Base-by-base conservation (phyloP, 768 basidiomycete genomes). In the Psilocybe cubensis region DNA sequence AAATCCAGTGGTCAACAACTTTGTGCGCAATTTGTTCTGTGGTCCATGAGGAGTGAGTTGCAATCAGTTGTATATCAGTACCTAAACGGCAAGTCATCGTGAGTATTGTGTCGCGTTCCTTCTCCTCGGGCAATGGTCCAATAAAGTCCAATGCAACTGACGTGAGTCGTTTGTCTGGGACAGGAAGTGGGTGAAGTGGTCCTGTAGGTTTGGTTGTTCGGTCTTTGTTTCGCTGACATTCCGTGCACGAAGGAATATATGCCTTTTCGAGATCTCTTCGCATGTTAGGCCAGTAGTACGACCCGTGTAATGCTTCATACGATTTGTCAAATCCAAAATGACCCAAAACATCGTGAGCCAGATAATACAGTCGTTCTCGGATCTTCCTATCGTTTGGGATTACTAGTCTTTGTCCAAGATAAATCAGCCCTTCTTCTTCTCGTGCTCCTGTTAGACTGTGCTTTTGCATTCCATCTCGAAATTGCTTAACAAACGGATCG, bases 151-250 rank as follows among this genome's bases (percentile, higher is more conserved):
- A 31, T 5, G 43, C 61, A 11, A 66, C 52, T 0, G 59, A 54
- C 6, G 56, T 52, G 20, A 49, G 55, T 6, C 52, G 48, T 12
- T 18, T 31, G 23, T 66, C 61, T 0, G 63, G 66, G 3, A 67
- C 46, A 3, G 59, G 59, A 1, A 70, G 49, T 3, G 67, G 66
- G 43, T 70, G 66, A 6, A 74, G 60, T 0, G 79, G 70, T 20
- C 79, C 77, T 2, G 64, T 23, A 0, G 67, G 66, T 17, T 63
- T 63, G 0, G 61, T 50, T 0, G 72, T 76, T 0, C 57, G 45
- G 0, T 62, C 56, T 54, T 82, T 81, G 63, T 79, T 74, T 0
- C 70, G 52, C 47, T 77, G 74, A 41, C 80, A 83, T 0, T 70
- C 66, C 0, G 49, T 21, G 49, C 74, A 76, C 0, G 61, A 59